A percentile compares a stretch with the other conserved stretches of the same genome.
These are phyloP conservation scores for Chaetothyriales sp. DNA, from an alignment of 2,329 filamentous ascomycete genomes.

Conservation along the genomic window DNA sequence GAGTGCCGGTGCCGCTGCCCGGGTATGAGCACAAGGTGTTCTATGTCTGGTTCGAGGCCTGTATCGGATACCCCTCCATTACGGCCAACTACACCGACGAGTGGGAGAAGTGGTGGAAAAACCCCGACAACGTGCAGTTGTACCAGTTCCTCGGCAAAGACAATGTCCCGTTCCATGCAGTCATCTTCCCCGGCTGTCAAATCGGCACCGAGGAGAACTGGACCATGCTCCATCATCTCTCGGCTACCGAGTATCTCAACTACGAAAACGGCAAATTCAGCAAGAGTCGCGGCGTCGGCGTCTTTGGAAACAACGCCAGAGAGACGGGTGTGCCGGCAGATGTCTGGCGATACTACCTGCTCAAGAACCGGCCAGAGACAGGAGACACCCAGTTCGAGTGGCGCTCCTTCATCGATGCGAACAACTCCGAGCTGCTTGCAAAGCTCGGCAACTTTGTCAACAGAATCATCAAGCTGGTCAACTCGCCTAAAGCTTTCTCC, in stretches of 20 bases:
- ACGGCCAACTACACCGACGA: constrained; percentile 78
- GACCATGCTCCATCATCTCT: constrained; percentile 81
- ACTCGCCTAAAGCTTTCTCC: constrained; percentile 53
- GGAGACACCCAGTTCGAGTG: constrained; percentile 84
- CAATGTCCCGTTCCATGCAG: constrained; percentile 74
- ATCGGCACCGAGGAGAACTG: constrained; percentile 72
- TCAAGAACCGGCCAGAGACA: constrained; percentile 72
- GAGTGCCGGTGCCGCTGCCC: constrained; percentile 47
- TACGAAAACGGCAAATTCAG: constrained; percentile 86
- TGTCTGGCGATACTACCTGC: constrained; percentile 87
- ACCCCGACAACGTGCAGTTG: constrained; percentile 72
- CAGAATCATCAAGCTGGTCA: constrained; percentile 60
- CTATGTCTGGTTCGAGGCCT: constrained; percentile 88
- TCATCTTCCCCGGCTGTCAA: constrained; percentile 81
- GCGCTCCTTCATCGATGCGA: constrained; percentile 66
- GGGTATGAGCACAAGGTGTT: constrained; percentile 67
- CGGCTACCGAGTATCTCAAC: constrained; percentile 79
- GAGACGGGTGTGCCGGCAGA: constrained; percentile 72
- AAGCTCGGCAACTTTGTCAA: constrained; percentile 63
- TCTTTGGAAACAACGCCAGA: constrained; percentile 80
- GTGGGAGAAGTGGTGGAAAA: constrained; percentile 92
- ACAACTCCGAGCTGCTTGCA: constrained; percentile 76
- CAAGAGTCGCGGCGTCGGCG: constrained; percentile 77
- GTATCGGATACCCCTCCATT: constrained; percentile 90
- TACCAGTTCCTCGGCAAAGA: constrained; percentile 97